These are phyloP conservation scores for Aspergillus nomiae DNA, from an alignment of 2,329 filamentous ascomycete genomes.

Conservation along the genomic window DNA sequence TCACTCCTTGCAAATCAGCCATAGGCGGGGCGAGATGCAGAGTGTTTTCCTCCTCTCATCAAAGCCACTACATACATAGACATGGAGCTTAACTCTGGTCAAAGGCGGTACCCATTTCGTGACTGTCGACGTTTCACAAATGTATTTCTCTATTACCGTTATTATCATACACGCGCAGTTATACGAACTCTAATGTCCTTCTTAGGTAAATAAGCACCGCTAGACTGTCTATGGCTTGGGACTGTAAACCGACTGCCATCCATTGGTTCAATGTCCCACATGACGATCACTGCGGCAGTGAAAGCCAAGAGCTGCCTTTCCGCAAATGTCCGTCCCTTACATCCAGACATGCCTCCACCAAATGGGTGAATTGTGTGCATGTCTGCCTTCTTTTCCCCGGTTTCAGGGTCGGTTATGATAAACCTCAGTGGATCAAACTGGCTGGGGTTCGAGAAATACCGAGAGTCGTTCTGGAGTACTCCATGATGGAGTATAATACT, in stretches of 20 bases:
- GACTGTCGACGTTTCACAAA: background rate
- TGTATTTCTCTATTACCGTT: background rate
- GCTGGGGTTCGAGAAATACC: conserved; percentile 43
- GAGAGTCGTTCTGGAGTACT: conserved; percentile 45
- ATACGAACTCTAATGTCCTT: conserved; percentile 59
- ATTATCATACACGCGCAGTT: conserved; percentile 39
- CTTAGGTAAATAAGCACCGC: conserved; percentile 53
- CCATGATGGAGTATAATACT: conserved; percentile 49
- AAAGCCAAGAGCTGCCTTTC: conserved; percentile 54
- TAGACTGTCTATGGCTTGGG: conserved; percentile 52
- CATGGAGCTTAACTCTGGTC: background rate
- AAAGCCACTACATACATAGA: background rate
- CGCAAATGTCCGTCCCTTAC: conserved; percentile 54
- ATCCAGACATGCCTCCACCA: conserved; percentile 52
- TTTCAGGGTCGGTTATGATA: conserved; percentile 44
- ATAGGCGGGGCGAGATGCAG: background rate
- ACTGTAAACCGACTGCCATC: conserved; percentile 52
- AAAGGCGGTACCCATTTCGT: background rate
- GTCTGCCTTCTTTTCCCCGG: conserved; percentile 37
- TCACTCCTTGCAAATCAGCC: background rate
- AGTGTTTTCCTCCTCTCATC: background rate
- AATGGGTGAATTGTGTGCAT: conserved; percentile 51
- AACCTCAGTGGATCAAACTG: conserved; percentile 50
- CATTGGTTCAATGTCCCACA: conserved; percentile 59
- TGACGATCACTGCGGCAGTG: conserved; percentile 53